phyloP scores from a whole-genome alignment of 2,329 filamentous ascomycete genomes.

The Fusarium sp. region DNA sequence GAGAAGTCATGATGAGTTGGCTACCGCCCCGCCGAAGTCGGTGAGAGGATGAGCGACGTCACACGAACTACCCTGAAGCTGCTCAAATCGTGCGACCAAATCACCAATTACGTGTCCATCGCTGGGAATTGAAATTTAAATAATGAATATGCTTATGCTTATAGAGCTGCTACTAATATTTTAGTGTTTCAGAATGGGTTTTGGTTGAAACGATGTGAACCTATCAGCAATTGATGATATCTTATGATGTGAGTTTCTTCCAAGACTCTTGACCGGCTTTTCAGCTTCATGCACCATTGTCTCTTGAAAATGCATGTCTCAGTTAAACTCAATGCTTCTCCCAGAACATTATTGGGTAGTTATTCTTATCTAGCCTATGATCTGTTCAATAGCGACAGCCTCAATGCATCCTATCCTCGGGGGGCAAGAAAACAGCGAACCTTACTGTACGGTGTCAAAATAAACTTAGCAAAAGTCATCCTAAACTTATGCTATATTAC shows the following conservation, averaged over 20 bases:
- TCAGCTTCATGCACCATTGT: not conserved
- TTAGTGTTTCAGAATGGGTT: accelerated
- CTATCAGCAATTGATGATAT: accelerated
- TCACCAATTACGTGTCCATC: not conserved
- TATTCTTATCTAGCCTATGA: not conserved
- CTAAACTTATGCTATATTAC: too few relatives aligned
- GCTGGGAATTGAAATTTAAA: too few relatives aligned
- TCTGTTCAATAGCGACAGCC: not conserved
- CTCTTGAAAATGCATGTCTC: not conserved
- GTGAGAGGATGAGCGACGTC: constrained; percentile 26
- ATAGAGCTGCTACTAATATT: not conserved
- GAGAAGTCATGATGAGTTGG: constrained; percentile 15
- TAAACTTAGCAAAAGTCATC: too few relatives aligned
- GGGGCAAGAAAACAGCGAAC: too few relatives aligned
- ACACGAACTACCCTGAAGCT: constrained; percentile 30
- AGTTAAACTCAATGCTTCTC: not conserved
- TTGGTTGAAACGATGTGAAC: accelerated
- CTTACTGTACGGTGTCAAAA: too few relatives aligned
- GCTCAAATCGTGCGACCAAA: not conserved
- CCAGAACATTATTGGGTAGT: too few relatives aligned
- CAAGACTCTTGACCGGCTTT: not conserved
- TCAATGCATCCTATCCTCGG: not conserved
- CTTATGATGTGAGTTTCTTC: accelerated
- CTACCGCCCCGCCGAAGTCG: constrained; percentile 26
- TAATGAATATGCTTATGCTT: not conserved